Evolutionary conservation across 345 rosid species (phyloP), one percentile per base, ranked within the genome.

Genomic region (Arabidopsis suecica): DNA sequence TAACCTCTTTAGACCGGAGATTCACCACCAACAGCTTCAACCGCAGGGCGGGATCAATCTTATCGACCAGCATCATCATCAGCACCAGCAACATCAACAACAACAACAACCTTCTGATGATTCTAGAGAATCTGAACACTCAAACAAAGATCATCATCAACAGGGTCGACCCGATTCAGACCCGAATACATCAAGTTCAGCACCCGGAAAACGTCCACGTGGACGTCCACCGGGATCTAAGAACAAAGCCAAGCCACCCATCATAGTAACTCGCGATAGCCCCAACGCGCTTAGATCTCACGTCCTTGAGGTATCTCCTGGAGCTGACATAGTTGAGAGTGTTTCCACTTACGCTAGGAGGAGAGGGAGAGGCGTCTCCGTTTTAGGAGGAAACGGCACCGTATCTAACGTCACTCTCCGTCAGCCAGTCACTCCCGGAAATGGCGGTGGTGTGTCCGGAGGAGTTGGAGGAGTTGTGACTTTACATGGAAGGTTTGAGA

Each of bases 151-250:
- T 54, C 79, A 32, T 23, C 76, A 71, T 53, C 77, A 76, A 9
- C 55, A 9, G 55, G 59, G 69, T 53, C 70, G 65, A 58, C 79
- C 76, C 22, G 81, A 81, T 57, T 69, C 81, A 11, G 81, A 81
- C 59, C 78, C 66, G 28, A 72, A 69, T 57, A 83, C 85, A 56
- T 79, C 64, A 69, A 55, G 78, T 54, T 75, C 83, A 61, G 45
- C 76, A 33, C 38, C 69, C 7, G 77, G 67, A 9, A 89, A 88
- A 68, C 89, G 96, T 22, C 96, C 91, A 10, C 85, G 96, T 34
- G 96, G 96, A 41, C 88, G 96, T 33, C 96, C 96, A 16, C 70
- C 96, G 0, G 96, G 96, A 47, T 90, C 96, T 54, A 90, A 87
- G 82, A 88, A 88, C 87, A 88, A 87, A 54, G 81, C 89, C 0